Base-by-base conservation (phyloP, 176 grass and related monocot species). In the Cymbopogon citratus region DNA sequence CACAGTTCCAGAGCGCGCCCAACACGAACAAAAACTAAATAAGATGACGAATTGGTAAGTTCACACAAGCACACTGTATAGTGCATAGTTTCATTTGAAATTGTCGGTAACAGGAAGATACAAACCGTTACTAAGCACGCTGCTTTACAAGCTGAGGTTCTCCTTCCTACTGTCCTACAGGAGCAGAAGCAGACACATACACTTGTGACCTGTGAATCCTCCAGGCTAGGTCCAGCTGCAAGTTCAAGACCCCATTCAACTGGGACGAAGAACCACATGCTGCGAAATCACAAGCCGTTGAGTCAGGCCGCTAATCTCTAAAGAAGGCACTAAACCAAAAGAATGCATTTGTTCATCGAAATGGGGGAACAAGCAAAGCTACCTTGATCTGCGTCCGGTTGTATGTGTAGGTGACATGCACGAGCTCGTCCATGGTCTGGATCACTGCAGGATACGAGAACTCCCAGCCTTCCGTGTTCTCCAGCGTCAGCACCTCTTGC, bases 311-410 rank as follows among this genome's bases (percentile, higher is more conserved):
- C n/a, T n/a, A n/a, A n/a, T n/a, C n/a, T n/a, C 10, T 51, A 40
- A 51, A n/a, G 4, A 69, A 24, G 26, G 48, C n/a, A 80, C 10
- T 34, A 44, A 48, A 18, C 4, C 6, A 56, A 65, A 25, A 61
- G 10, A 44, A n/a, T 0, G 3, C 35, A 16, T 1, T 24, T 68
- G 61, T 5, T 69, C 28, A 14, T 13, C 24, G 25, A 1, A 33
- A 34, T 9, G 16, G 10, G 15, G 15, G 27, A 49, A 23, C 60
- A 66, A 23, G 61, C 18, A n/a, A 34, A 13, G 16, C 45, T 74
- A 90, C 88, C 85, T 90, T 88, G 56, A 93, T 83, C 64, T 84
- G 88, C 5, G 88, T 91, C 31, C 88, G 73, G 79, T 94, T 88
- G 65, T 74, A 94, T 57, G 85, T 90, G 70, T 94, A 94, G 27